These are phyloP conservation scores for Tolypocladium endophyticum DNA, from an alignment of 2,329 filamentous ascomycete species.

Conservation along the genomic window DNA sequence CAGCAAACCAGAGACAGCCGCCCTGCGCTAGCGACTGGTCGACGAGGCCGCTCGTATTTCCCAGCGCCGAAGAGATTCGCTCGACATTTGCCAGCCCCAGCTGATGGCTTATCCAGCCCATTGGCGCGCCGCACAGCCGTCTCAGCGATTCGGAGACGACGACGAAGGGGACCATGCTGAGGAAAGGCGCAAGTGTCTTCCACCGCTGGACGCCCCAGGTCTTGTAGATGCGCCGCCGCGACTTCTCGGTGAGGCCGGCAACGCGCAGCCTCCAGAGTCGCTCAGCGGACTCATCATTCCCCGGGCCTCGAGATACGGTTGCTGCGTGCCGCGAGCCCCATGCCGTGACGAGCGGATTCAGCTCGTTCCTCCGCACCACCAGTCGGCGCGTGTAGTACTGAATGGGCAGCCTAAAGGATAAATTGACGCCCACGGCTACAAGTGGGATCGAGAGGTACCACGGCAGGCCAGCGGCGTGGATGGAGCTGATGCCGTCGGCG, in stretches of 20 bases:
- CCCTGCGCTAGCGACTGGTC: constrained; percentile 34
- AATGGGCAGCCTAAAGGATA: constrained; percentile 35
- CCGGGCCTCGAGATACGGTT: constrained; percentile 4
- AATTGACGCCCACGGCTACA: constrained; percentile 35
- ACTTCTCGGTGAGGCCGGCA: constrained; percentile 14
- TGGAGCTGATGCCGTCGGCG: constrained; percentile 29
- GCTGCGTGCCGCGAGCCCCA: constrained; percentile 18
- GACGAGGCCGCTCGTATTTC: constrained; percentile 14
- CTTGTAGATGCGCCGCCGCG: constrained; percentile 22
- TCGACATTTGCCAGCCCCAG: constrained; percentile 15
- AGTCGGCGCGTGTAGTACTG: constrained; percentile 27
- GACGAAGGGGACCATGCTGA: constrained; percentile 38
- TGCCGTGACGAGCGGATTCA: constrained; percentile 19
- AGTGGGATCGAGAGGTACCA: constrained; percentile 46
- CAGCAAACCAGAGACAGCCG: constrained; percentile 44
- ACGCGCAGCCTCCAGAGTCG: constrained; percentile 13
- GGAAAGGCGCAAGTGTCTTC: constrained; percentile 29
- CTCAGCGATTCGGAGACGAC: constrained; percentile 39
- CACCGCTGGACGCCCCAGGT: constrained; percentile 34
- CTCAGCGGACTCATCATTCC: constrained; percentile 4
- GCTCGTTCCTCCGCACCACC: constrained; percentile 15
- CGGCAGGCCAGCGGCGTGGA: constrained; percentile 35
- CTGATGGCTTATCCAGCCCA: constrained; percentile 18
- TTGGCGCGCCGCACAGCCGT: constrained; percentile 27
- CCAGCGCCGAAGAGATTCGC: constrained; percentile 11